Evolutionary conservation across 2,329 filamentous ascomycete genomes (phyloP), one percentile per base, ranked within the genome.

Genomic region (Arthrobotrys megalospora): DNA sequence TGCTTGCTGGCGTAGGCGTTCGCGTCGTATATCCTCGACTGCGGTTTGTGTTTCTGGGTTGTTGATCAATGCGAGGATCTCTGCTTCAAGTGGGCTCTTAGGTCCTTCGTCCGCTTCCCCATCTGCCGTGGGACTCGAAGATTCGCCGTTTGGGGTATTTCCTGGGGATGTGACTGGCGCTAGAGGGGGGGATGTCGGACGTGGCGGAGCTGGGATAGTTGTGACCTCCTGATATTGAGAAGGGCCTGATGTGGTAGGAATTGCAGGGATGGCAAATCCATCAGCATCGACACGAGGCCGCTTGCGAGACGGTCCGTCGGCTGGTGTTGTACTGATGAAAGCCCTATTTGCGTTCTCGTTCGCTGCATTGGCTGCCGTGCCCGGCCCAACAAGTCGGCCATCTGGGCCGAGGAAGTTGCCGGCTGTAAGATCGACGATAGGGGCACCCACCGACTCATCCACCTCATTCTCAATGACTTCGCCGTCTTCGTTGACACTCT

Each of bases 11-110:
- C 87, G 85, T 1, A 87, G 87, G 84, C 87, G 87, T 14, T 88
- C 87, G 5, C 85, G 85, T 1, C 88, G 89, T 19, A 88, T 86
- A 79, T 89, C 86, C 77, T 88, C 86, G 4, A 89, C 89, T 12
- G 86, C 87, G 8, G 90, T 88, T 72, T 91, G 88, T 0, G 87
- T 86, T 70, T 88, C 87, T 5, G 89, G 88, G 80, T 91, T 88
- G 81, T 88, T 89, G 81, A 94, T 89, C 68, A 92, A 89, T 77
- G 90, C 89, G 11, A 89, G 88, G 82, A 95, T 93, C 82, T 93
- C 90, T 16, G 88, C 85, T 82, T 93, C 91, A 0, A 94, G 84
- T 4, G 85, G 70, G 86, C 58, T 89, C 87, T 80, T 89, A 21
- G 76, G 52, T 55, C 89, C 88, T 24, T 86, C 85, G 67, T 88